A percentile compares a stretch with the other conserved stretches of the same genome.
These are phyloP conservation scores for Penicillium desertorum DNA, from an alignment of 495 filamentous ascomycete species.

Conservation along the genomic window DNA sequence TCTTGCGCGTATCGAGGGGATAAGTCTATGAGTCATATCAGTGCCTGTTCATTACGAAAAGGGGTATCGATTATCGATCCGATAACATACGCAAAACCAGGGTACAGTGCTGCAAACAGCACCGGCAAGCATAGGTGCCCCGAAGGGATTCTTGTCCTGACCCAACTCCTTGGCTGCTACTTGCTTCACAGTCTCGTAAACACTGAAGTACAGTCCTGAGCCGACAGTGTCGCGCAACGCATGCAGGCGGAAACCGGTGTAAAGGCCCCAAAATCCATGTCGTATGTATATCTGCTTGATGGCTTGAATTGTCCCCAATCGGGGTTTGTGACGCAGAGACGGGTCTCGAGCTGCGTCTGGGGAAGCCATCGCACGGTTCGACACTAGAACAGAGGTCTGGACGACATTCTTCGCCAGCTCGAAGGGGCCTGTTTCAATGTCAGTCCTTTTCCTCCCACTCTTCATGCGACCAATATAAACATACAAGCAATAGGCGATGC, in stretches of 20 bases:
- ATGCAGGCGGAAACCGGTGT: constrained; percentile 83
- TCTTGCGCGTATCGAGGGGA: constrained; percentile 51
- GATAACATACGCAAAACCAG: constrained; percentile 46
- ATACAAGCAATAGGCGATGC: constrained; percentile 85
- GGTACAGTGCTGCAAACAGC: constrained; percentile 50
- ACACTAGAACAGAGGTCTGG: constrained; percentile 84
- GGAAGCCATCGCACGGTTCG: constrained; percentile 60
- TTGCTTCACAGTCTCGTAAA: constrained; percentile 90
- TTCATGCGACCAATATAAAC: constrained; percentile 26
- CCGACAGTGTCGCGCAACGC: constrained; percentile 83
- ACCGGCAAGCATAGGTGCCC: constrained; percentile 45
- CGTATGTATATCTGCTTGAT: constrained; percentile 76
- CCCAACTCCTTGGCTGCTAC: constrained; percentile 61
- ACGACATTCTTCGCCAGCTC: constrained; percentile 92
- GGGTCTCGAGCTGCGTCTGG: constrained; percentile 55
- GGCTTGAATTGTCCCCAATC: constrained; percentile 78
- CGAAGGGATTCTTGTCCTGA: constrained; percentile 40
- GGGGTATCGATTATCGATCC: neutral
- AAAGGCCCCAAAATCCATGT: constrained; percentile 74
- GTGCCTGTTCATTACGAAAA: constrained; percentile 5
- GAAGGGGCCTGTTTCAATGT: constrained; percentile 66
- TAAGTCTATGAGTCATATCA: constrained; percentile 38
- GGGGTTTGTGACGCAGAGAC: constrained; percentile 66
- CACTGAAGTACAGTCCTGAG: constrained; percentile 85
- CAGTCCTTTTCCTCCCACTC: neutral